A percentile compares a stretch with the other conserved stretches of the same genome.
Evolutionary conservation across 441 rosid species (phyloP).

Genomic region (Eutrema salsugineum): DNA sequence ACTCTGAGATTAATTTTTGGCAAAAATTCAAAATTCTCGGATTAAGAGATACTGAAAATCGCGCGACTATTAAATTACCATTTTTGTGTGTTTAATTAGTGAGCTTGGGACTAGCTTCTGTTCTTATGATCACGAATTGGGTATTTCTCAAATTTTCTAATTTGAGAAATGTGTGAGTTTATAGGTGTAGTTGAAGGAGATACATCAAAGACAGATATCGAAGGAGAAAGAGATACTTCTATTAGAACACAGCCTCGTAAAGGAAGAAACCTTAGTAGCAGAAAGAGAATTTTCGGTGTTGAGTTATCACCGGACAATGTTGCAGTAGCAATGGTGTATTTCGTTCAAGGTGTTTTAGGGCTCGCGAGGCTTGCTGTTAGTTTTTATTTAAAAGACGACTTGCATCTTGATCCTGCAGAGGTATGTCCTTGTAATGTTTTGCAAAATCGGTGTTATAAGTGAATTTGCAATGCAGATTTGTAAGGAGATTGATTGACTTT

Average conservation of each 20-base stretch:
- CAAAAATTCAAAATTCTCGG: no score
- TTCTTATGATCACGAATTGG: not conserved
- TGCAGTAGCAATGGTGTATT: conserved; percentile 96
- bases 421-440: conserved; percentile 38
- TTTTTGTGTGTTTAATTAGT: no score
- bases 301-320: conserved; percentile 87
- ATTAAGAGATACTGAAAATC: no score
- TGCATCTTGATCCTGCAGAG: conserved; percentile 99
- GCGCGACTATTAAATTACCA: no score
- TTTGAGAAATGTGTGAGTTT: not conserved
- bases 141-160: not conserved
- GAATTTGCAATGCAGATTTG: not conserved
- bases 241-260: conserved; percentile 36
- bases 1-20: not conserved
- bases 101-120: not conserved
- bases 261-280: conserved; percentile 32
- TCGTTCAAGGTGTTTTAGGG: conserved; percentile 98
- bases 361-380: conserved; percentile 91
- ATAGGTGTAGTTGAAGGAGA: conserved; percentile 58
- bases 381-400: conserved; percentile 89
- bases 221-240: conserved; percentile 41
- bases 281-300: conserved; percentile 60
- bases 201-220: conserved; percentile 32
- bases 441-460: not conserved
- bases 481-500: not conserved